These are phyloP conservation scores for Phaeosphaeriaceae sp. DNA, from an alignment of 2,329 filamentous ascomycete genomes.

Conservation along the genomic window DNA sequence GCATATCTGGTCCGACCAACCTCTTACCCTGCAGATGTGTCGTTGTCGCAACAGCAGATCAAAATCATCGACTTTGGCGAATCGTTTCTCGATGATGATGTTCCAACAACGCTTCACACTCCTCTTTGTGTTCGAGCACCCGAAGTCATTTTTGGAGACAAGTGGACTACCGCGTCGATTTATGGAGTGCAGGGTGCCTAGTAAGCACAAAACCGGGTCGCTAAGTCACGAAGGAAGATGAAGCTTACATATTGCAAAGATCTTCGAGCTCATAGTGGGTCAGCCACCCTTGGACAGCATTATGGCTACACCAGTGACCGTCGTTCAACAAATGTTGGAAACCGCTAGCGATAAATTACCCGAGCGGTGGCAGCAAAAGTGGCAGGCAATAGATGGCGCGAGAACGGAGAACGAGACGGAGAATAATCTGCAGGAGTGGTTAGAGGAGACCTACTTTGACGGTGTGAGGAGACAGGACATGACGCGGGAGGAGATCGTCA, in stretches of 20 bases:
- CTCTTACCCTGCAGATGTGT: conserved; percentile 6
- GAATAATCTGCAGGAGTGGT: conserved; percentile 44
- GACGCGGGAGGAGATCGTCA: conserved; percentile 23
- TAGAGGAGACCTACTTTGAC: conserved; percentile 50
- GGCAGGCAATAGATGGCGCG: conserved; percentile 31
- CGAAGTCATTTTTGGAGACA: conserved; percentile 49
- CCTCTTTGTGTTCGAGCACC: conserved; percentile 47
- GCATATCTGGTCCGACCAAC: conserved; percentile 24
- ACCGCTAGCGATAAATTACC: conserved; percentile 44
- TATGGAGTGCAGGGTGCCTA: conserved; percentile 50
- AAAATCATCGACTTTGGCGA: conserved; percentile 49
- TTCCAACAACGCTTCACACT: conserved; percentile 41
- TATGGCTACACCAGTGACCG: conserved; percentile 40
- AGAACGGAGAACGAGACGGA: conserved; percentile 16
- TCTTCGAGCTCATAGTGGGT: conserved; percentile 51
- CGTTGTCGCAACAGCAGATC: conserved; percentile 1
- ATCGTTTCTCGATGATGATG: conserved; percentile 37
- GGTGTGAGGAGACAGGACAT: conserved; percentile 24
- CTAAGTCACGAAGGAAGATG: conserved; percentile 6
- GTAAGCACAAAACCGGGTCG: conserved; percentile 28
- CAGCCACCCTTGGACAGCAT: conserved; percentile 50
- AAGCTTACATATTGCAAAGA: conserved; percentile 21
- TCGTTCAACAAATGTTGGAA: conserved; percentile 49
- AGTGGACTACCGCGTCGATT: conserved; percentile 46
- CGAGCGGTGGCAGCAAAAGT: conserved; percentile 40